Evolutionary conservation across 441 rosid genomes (phyloP), one percentile per base, ranked within the genome.

Genomic region (Euphorbia corollata): DNA sequence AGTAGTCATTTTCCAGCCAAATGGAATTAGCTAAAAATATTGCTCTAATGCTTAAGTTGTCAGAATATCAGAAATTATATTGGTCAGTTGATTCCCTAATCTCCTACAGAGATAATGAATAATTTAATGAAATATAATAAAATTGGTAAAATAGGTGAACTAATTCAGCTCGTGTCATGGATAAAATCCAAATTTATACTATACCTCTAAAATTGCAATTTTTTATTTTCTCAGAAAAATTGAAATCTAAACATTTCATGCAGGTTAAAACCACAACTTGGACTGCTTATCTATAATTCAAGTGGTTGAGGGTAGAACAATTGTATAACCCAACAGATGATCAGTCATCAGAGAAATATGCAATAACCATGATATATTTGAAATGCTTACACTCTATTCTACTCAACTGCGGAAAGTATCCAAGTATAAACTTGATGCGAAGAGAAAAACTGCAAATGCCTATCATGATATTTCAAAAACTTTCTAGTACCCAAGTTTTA

Each of bases 401-500:
- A 27, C 32, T 59, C 36, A 24, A 41, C 56, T 27, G 51, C 12
- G 41, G 23, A 48, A 61, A 24, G 22, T 22, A 61, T 27, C 36
- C 51, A 62, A 56, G 23, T 43, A 50, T 20, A 61, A 15, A 55
- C 57, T 55, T 19, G 32, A 47, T 60, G 18, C 30, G 39, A 23
- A 36, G 18, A 22, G 27, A 12, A 65, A 62, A 36, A 48, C 12
- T 53, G n/a, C 18, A 65, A 39, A 38, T 8, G 16, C n/a, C 47
- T 30, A 18, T 39, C 11, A 27, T 22, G 24, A 5, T 20, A 38
- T 36, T 27, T 59, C 41, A 65, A 59, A 59, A 51, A 36, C 41
- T 51, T 48, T 41, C 48, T 16, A 54, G 45, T 18, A 34, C 24
- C 63, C 66, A 41, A 56, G 38, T 56, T 18, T 59, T 30, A 51